Evolutionary conservation across 1,284 basidiomycete genomes (phyloP).

Genomic region (Ustilago bromivora): DNA sequence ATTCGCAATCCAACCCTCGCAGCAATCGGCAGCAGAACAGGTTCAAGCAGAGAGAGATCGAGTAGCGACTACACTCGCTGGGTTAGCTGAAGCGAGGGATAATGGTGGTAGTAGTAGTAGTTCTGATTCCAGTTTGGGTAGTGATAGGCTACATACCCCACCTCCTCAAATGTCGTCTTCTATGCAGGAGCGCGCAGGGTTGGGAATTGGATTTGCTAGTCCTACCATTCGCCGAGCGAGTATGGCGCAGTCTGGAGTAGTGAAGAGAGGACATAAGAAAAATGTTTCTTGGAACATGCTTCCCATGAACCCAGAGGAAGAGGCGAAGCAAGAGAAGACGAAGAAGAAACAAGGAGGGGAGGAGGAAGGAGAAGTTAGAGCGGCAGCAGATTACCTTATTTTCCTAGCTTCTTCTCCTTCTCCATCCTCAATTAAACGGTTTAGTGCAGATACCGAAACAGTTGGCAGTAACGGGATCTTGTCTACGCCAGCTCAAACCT

Average conservation of each 20-base stretch:
- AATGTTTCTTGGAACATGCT: constrained; percentile 36
- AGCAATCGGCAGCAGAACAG: constrained; percentile 23
- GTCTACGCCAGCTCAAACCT: constrained; percentile 37
- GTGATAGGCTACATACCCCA: constrained; percentile 24
- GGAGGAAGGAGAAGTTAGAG: constrained; percentile 20
- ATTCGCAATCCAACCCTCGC: constrained; percentile 6
- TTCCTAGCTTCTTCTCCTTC: constrained; percentile 40
- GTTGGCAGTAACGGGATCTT: constrained; percentile 17
- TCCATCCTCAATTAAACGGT: constrained; percentile 35
- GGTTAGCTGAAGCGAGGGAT: constrained; percentile 30
- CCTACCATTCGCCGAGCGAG: constrained; percentile 18
- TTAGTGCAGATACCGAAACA: constrained; percentile 13
- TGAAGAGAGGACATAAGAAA: constrained; percentile 18
- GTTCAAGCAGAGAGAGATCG: constrained; percentile 50
- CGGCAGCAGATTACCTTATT: constrained; percentile 45
- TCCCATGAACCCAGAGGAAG: constrained; percentile 10
- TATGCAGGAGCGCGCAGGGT: constrained; percentile 1
- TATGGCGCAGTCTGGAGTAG: constrained; percentile 10
- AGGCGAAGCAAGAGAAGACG: constrained; percentile 2
- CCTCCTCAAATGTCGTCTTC: constrained; percentile 4
- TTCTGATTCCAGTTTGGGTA: constrained; percentile 31
- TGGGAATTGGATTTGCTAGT: constrained; percentile 26
- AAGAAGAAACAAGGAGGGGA: constrained; percentile 10
- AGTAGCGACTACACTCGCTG: constrained; percentile 44
- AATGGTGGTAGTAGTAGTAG: constrained; percentile 13